Evolutionary conservation across 768 basidiomycete species (phyloP).

Genomic region (Tulasnella sp.): DNA sequence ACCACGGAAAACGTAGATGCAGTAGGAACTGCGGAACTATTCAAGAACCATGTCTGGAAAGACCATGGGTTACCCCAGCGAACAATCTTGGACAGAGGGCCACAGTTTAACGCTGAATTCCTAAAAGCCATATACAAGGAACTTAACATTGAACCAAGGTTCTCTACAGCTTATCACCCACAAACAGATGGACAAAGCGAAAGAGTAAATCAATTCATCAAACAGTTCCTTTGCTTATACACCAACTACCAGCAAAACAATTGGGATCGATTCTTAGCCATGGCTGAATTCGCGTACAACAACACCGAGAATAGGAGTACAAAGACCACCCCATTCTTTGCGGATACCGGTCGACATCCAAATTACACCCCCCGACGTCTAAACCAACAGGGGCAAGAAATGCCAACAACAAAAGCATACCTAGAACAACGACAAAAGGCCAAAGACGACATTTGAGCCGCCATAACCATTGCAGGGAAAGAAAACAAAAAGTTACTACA

Average conservation of each 20-base stretch:
- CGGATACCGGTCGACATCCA: not conserved
- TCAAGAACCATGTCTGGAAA: not conserved
- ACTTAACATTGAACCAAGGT: not conserved
- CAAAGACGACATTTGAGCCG: not conserved
- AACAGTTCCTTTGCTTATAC: not conserved
- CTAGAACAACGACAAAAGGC: not conserved
- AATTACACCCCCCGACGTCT: not conserved
- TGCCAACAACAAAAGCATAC: not conserved
- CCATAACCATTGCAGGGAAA: not conserved
- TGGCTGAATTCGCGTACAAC: not conserved
- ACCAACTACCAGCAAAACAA: not conserved
- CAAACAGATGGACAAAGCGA: not conserved
- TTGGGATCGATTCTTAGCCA: not conserved
- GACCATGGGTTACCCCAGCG: not conserved
- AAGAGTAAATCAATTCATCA: not conserved
- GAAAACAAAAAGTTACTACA: not conserved
- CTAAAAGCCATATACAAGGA: not conserved
- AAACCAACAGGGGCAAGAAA: not conserved
- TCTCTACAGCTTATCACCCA: slow-evolving; percentile 1
- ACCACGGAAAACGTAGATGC: not conserved
- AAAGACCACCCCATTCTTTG: not conserved
- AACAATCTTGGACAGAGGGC: not conserved
- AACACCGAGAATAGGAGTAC: not conserved
- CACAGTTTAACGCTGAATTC: not conserved
- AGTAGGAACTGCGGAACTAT: not conserved